Conservation (phyloP, 1,284 basidiomycete species). For the Athelia psychrophila region DNA sequence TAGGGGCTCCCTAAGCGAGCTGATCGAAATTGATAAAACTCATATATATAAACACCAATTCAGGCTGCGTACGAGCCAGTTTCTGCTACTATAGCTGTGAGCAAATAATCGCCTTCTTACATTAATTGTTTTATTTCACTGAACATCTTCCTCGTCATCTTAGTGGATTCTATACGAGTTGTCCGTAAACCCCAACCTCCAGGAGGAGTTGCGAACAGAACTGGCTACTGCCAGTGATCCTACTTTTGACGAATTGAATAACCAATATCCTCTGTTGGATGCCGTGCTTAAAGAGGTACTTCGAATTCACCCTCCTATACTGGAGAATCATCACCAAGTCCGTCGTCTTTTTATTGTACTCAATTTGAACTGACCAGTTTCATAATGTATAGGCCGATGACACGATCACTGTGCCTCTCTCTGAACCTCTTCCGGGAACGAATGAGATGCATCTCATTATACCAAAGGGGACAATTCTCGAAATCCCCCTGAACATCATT, state of each 20-base stretch:
- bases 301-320: slow-evolving; percentile 55
- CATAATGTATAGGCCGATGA: slow-evolving; percentile 50
- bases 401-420: slow-evolving; percentile 46
- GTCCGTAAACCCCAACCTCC: slow-evolving; percentile 40
- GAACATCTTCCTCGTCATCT: background rate
- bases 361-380: background rate
- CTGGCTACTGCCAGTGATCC: slow-evolving; percentile 38
- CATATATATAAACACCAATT: no score
- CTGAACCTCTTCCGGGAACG: slow-evolving; percentile 43
- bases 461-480: slow-evolving; percentile 53
- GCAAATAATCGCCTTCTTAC: slow-evolving; percentile 10
- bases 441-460: slow-evolving; percentile 38
- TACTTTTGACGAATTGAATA: slow-evolving; percentile 47
- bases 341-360: slow-evolving; percentile 3
- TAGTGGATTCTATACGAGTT: slow-evolving; percentile 62
- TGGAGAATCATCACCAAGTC: slow-evolving; percentile 60
- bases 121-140: slow-evolving; percentile 2
- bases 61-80: slow-evolving; percentile 66
- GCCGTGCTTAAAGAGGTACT: slow-evolving; percentile 55
- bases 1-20: no score
- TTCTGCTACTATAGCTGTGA: slow-evolving; percentile 50
- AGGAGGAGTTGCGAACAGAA: slow-evolving; percentile 49
- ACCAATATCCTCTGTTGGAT: slow-evolving; percentile 47
- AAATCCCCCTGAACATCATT: slow-evolving; percentile 55
- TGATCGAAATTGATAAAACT: no score